A percentile compares a stretch with the other conserved stretches of the same genome.
These are phyloP conservation scores for Cylindrodendrum hubeiense DNA, from an alignment of 2,329 filamentous ascomycete genomes.

Conservation along the genomic window DNA sequence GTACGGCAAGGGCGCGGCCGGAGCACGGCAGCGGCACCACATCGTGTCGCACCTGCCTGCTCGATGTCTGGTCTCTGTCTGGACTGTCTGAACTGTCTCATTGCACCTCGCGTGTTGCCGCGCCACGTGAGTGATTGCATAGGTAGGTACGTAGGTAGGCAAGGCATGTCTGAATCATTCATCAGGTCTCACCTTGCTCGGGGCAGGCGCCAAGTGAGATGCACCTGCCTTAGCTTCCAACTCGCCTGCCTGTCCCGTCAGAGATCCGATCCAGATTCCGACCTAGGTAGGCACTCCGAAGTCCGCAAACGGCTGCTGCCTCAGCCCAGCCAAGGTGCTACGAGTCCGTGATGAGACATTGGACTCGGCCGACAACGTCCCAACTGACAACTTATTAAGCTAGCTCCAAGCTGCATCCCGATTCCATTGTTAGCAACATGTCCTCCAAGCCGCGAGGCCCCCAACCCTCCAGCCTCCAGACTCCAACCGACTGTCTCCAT, in stretches of 20 bases:
- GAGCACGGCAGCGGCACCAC: conserved; percentile 11
- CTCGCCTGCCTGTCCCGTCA: neutral
- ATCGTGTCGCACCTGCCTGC: neutral
- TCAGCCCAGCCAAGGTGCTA: conserved; percentile 19
- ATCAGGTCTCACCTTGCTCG: neutral
- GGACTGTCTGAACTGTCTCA: neutral
- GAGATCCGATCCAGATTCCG: neutral
- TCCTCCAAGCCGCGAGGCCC: conserved; percentile 7
- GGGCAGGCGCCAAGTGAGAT: neutral
- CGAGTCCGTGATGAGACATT: conserved; percentile 2
- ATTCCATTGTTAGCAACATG: neutral
- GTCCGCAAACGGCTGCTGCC: conserved; percentile 2
- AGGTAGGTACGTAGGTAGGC: too few species aligned
- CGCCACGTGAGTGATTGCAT: conserved; percentile 5
- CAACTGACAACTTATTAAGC: conserved; percentile 1
- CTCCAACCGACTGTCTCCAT: conserved; percentile 13
- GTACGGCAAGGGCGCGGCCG: neutral
- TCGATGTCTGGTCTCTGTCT: neutral
- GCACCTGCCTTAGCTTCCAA: neutral
- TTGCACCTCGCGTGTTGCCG: neutral
- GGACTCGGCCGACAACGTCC: conserved; percentile 22
- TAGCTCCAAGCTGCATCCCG: neutral
- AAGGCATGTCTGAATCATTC: conserved; percentile 6
- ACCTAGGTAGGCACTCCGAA: neutral
- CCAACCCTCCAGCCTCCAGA: neutral